Conservation (phyloP, 148 eudicot genomes). For the Arctostaphylos glauca region DNA sequence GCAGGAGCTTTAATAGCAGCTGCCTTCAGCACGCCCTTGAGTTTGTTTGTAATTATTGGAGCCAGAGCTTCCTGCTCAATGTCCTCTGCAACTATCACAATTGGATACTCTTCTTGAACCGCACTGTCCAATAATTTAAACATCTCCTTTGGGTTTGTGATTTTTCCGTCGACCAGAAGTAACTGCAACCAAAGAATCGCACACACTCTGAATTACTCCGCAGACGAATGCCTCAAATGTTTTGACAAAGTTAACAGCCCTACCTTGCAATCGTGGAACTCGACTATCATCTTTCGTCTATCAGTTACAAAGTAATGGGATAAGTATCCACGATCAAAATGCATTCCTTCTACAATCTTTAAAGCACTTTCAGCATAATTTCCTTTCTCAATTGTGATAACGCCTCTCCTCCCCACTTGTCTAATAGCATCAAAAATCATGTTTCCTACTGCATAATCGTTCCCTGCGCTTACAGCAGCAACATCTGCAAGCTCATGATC, state of each 20-base stretch:
- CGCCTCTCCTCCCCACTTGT: constrained; percentile 62
- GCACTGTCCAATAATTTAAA: constrained; percentile 70
- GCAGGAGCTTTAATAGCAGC: constrained; percentile 93
- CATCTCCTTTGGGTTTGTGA: constrained; percentile 69
- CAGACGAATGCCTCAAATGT: constrained; percentile 5
- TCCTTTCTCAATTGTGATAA: constrained; percentile 68
- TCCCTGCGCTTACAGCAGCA: constrained; percentile 90
- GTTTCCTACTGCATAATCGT: constrained; percentile 70
- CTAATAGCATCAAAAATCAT: constrained; percentile 68
- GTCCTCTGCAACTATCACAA: constrained; percentile 76
- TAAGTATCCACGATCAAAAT: constrained; percentile 82
- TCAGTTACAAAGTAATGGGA: constrained; percentile 82
- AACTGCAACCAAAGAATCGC: constrained; percentile 48
- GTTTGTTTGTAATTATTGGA: constrained; percentile 70
- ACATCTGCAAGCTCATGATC: constrained; percentile 77
- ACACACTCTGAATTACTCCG: constrained; percentile 16
- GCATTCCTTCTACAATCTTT: constrained; percentile 83
- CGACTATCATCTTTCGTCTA: constrained; percentile 55
- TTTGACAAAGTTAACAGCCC: constrained; percentile 14
- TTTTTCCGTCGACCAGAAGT: constrained; percentile 84
- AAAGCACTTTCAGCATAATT: constrained; percentile 47
- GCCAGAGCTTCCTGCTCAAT: constrained; percentile 87
- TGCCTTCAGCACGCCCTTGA: constrained; percentile 71
- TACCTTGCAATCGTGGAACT: constrained; percentile 85
- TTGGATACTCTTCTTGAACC: constrained; percentile 63